Percentiles rank a stretch among this genome's conserved stretches.
Evolutionary conservation across 129 eudicot genomes (phyloP).

Genomic region (Lonicera japonica): DNA sequence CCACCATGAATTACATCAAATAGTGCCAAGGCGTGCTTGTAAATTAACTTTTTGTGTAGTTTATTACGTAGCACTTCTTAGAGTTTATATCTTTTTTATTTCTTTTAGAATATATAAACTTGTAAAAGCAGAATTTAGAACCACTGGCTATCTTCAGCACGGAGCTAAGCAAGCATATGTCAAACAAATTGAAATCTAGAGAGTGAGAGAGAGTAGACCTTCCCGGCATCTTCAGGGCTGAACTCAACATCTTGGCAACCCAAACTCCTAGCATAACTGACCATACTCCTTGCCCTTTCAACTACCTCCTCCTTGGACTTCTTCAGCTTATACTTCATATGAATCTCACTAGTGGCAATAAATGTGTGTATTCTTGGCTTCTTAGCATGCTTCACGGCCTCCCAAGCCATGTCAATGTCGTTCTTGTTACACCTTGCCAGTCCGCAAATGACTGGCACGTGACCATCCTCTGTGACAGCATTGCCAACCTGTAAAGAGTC

Average conservation of each 20-base stretch:
- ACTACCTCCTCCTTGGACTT: conserved; percentile 62
- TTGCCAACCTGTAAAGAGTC: too few species aligned
- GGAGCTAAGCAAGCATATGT: too few species aligned
- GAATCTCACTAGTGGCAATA: conserved; percentile 89
- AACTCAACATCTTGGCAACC: conserved; percentile 78
- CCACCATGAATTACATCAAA: too few species aligned
- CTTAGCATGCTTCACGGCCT: conserved; percentile 71
- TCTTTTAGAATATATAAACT: too few species aligned
- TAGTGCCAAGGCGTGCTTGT: too few species aligned
- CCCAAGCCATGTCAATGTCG: conserved; percentile 82
- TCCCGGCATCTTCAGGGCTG: conserved; percentile 91
- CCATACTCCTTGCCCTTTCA: conserved; percentile 77
- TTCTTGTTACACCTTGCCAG: conserved; percentile 67
- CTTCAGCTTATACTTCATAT: conserved; percentile 78
- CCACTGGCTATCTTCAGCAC: too few species aligned
- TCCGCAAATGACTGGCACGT: conserved; percentile 83
- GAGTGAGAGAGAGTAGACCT: conserved; percentile 30
- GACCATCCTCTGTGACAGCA: conserved; percentile 24
- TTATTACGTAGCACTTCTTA: too few species aligned
- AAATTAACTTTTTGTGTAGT: too few species aligned
- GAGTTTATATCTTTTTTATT: too few species aligned
- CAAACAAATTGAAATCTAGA: neutral
- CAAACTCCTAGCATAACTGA: conserved; percentile 61
- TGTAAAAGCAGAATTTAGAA: too few species aligned
- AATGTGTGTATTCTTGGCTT: conserved; percentile 79